Evolutionary conservation across 1,139 yeast genomes (phyloP), one percentile per base, ranked within the genome.

Genomic region (Scheffersomyces parashehatae): DNA sequence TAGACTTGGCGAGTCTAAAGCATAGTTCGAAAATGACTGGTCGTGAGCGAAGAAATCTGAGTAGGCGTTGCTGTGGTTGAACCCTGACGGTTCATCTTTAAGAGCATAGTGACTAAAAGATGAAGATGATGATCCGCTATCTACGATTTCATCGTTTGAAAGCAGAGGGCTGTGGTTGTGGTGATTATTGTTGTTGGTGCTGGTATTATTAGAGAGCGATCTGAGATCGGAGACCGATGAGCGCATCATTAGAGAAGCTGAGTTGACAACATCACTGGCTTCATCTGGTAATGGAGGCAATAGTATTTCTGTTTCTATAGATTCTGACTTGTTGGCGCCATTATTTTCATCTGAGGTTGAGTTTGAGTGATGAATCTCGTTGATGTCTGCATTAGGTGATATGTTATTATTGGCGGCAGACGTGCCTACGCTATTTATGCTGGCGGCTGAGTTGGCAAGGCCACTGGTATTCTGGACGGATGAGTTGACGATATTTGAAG

Each of bases 261-360:
- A 31, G 39, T 41, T 47, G 31, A 29, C 29, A 31, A 41, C 31
- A 33, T 38, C 51, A n/a, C 40, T 50, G 10, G 47, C 53, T 35
- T 52, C 60, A 29, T 59, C 63, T 3, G 77, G 77, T 35, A 71
- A 54, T 5, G 77, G 77, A 2, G 77, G 77, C 41, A 71, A 60
- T 28, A 70, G 56, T 7, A 60, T 49, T 45, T 70, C 75, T n/a
- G 43, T 44, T 35, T 51, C 49, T 13, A 35, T 36, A 11, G 38
- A 36, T 14, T 30, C 29, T 12, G 28, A 30, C 14, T 34, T 36
- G 11, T 28, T 24, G 26, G 32, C 34, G 15, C 26, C 26, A 8
- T 20, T 20, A 8, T 20, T 20, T 20, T 20, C 26, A 20, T 20
- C 8, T 3, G 26, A 20, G 8, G 26, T 20, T 20, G 35, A 26